A percentile compares a stretch with the other conserved stretches of the same genome.
Evolutionary conservation across 2,329 filamentous ascomycete species (phyloP).

Genomic region (Cladophialophora yegresii): DNA sequence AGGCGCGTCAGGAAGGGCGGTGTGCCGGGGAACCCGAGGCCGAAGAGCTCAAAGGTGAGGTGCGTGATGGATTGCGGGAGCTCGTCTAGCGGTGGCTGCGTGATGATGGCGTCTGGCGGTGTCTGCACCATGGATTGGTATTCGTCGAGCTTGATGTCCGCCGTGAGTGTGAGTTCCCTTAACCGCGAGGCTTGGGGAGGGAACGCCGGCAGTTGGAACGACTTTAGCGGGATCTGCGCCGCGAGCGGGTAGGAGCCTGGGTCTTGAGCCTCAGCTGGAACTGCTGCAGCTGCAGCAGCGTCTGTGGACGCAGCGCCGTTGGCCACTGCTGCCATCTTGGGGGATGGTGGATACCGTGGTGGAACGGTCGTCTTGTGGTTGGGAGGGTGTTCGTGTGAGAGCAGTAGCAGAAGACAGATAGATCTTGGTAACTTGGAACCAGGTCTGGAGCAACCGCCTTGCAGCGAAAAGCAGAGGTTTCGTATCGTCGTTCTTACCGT

Average conservation of each 20-base stretch:
- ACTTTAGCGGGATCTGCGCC: slow-evolving; percentile 51
- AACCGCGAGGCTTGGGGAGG: slow-evolving; percentile 49
- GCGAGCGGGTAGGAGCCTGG: slow-evolving; percentile 40
- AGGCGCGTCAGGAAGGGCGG: slow-evolving; percentile 48
- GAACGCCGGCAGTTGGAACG: slow-evolving; percentile 51
- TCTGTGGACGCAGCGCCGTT: neutral
- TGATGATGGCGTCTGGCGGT: slow-evolving; percentile 31
- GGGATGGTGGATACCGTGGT: neutral
- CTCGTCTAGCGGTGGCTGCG: slow-evolving; percentile 39
- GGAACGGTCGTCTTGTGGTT: neutral
- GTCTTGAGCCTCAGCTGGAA: neutral
- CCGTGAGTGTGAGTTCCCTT: slow-evolving; percentile 51
- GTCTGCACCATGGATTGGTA: slow-evolving; percentile 46
- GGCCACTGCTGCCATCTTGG: slow-evolving; percentile 1
- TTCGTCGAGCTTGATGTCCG: slow-evolving; percentile 52
- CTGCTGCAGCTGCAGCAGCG: neutral
- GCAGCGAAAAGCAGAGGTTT: neutral
- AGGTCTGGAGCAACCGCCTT: neutral
- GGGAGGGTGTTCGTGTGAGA: neutral
- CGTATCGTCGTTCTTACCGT: neutral
- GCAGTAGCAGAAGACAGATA: neutral
- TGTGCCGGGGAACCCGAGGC: slow-evolving; percentile 47
- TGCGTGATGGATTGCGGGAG: slow-evolving; percentile 47
- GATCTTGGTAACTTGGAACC: neutral
- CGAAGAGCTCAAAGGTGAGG: slow-evolving; percentile 54